Conservation (phyloP, 148 eudicot species). For the Rhododendron simsii region DNA sequence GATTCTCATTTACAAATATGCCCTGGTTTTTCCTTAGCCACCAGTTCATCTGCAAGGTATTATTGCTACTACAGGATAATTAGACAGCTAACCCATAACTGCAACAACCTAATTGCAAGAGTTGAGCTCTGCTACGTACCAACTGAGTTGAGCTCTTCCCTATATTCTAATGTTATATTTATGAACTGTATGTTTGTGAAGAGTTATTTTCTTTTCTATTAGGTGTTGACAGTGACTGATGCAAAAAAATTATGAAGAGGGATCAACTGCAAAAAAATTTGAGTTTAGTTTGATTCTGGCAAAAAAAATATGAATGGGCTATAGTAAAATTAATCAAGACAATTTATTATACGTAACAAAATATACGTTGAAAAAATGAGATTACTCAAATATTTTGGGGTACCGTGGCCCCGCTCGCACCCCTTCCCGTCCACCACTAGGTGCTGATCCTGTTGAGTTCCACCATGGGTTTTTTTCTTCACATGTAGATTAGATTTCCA, state of each 20-base stretch:
- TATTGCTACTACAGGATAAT: not conserved
- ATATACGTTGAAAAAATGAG: not conserved
- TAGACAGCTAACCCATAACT: not conserved
- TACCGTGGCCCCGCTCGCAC: not conserved
- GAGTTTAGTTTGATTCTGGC: not conserved
- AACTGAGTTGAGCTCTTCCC: not conserved
- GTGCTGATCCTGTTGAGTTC: not conserved
- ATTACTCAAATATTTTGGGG: not conserved
- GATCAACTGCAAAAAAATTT: not conserved
- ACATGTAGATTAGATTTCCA: not conserved
- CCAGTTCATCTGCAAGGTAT: not conserved
- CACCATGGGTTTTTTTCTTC: not conserved
- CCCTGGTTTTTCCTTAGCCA: not conserved
- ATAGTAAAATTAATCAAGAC: not conserved
- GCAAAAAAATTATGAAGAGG: not conserved
- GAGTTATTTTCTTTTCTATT: not conserved
- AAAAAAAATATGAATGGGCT: not conserved
- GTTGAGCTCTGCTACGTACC: not conserved
- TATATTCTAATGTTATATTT: not conserved
- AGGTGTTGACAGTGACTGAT: not conserved
- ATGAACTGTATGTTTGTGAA: not conserved
- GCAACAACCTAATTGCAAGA: not conserved
- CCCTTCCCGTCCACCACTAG: not conserved
- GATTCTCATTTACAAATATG: not conserved
- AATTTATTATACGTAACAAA: not conserved